Evolutionary conservation across 257 asterid species (phyloP).

Genomic region (Ophiorrhiza pumila): DNA sequence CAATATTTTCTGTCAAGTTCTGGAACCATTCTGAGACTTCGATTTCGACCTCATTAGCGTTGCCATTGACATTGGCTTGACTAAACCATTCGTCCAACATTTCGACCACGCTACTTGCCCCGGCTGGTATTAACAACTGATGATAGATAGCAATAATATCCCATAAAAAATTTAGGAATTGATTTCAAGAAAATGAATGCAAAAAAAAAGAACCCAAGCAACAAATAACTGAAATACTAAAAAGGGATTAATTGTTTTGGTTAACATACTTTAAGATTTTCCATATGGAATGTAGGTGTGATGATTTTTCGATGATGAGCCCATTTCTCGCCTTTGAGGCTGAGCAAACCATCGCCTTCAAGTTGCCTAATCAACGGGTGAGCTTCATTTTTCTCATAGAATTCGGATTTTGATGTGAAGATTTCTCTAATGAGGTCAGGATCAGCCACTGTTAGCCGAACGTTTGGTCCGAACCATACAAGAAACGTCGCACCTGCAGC

Average conservation of each 20-base stretch:
- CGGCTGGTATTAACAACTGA: constrained; percentile 40
- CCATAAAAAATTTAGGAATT: background rate
- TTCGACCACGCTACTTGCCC: constrained; percentile 39
- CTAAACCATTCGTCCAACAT: constrained; percentile 40
- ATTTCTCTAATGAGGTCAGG: constrained; percentile 49
- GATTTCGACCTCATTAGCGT: constrained; percentile 33
- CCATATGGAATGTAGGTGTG: constrained; percentile 50
- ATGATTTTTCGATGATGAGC: constrained; percentile 50
- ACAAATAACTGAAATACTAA: too few species aligned
- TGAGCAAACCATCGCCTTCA: constrained; percentile 46
- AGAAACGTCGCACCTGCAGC: constrained; percentile 41
- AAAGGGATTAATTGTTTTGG: background rate
- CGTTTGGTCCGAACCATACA: constrained; percentile 51
- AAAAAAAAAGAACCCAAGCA: background rate
- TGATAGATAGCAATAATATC: background rate
- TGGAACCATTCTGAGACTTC: constrained; percentile 46
- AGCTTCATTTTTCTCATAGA: constrained; percentile 46
- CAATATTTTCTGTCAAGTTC: constrained; percentile 43
- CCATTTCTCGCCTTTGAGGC: constrained; percentile 52
- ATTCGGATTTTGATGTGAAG: constrained; percentile 41
- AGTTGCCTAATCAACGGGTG: constrained; percentile 43
- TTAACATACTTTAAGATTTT: constrained; percentile 40
- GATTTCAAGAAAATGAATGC: background rate
- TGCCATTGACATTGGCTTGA: background rate
- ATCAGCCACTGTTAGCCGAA: constrained; percentile 45